Evolutionary conservation across 352 stramenopile species (phyloP).

Genomic region (Phytophthora sansomeana): DNA sequence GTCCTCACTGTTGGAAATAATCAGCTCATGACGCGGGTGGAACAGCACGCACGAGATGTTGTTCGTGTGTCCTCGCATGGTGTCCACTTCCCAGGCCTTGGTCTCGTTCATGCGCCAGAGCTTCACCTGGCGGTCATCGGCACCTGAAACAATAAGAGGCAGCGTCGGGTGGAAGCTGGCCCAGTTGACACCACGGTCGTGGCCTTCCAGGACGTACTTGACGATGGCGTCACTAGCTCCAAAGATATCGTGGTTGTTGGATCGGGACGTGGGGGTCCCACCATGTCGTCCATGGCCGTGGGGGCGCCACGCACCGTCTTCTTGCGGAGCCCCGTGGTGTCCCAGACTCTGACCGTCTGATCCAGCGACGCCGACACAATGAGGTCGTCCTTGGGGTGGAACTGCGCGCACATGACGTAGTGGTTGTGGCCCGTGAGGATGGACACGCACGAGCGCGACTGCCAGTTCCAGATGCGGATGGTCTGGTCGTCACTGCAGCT

Average conservation of each 20-base stretch:
- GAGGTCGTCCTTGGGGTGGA: slow-evolving; percentile 99
- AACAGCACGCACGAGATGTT: slow-evolving; percentile 99
- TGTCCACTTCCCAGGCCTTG: slow-evolving; percentile 99
- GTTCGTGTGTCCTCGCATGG: slow-evolving; percentile 99
- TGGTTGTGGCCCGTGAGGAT: slow-evolving; percentile 99
- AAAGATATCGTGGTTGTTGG: slow-evolving; percentile 96
- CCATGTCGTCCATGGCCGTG: slow-evolving; percentile 78
- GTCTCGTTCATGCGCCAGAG: slow-evolving; percentile 99
- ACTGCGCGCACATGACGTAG: slow-evolving; percentile 99
- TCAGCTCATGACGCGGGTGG: slow-evolving; percentile 99
- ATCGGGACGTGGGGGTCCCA: slow-evolving; percentile 50
- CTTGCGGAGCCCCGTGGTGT: slow-evolving; percentile 98
- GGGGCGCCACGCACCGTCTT: slow-evolving; percentile 96
- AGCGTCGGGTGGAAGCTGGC: slow-evolving; percentile 99
- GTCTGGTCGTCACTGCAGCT: slow-evolving; percentile 99
- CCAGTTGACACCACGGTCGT: slow-evolving; percentile 99
- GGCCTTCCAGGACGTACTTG: slow-evolving; percentile 99
- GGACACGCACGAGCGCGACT: slow-evolving; percentile 98
- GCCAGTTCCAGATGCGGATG: slow-evolving; percentile 99
- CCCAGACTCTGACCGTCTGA: slow-evolving; percentile 99
- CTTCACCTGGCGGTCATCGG: slow-evolving; percentile 99
- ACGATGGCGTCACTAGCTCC: slow-evolving; percentile 99
- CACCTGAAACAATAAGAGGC: slow-evolving; percentile 97
- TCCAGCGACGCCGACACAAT: slow-evolving; percentile 99
- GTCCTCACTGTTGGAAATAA: slow-evolving; percentile 99